Percentiles rank a stretch among this genome's conserved stretches.
phyloP scores from a whole-genome alignment of 192 early-diverging fungal species.

The Rhizoclosmatium globosum region DNA sequence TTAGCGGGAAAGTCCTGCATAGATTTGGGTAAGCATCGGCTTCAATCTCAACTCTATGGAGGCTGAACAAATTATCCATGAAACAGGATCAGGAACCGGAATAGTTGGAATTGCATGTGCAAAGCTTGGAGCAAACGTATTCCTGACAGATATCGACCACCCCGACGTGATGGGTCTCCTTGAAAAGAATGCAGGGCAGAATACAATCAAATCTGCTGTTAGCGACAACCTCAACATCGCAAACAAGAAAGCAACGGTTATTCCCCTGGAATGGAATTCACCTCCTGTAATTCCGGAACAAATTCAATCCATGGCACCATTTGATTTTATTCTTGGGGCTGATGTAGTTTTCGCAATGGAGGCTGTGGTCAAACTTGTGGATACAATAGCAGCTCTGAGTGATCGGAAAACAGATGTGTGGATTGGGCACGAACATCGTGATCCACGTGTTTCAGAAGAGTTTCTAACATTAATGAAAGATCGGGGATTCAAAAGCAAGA shows the following conservation, averaged over 20 bases:
- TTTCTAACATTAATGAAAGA: constrained; percentile 33
- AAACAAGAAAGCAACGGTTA: not conserved
- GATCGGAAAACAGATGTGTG: constrained; percentile 17
- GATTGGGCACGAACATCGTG: constrained; percentile 32
- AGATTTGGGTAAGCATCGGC: not conserved
- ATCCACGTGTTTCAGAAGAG: constrained; percentile 21
- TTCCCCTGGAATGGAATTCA: constrained; percentile 14
- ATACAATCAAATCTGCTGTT: not conserved
- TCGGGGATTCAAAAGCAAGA: constrained; percentile 21
- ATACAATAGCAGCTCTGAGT: constrained; percentile 26
- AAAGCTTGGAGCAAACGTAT: constrained; percentile 20
- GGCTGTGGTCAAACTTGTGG: constrained; percentile 22
- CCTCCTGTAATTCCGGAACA: constrained; percentile 16
- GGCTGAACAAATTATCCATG: too few relatives aligned
- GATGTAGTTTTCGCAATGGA: constrained; percentile 40
- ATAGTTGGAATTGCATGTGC: constrained; percentile 36
- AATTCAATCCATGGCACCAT: constrained; percentile 2
- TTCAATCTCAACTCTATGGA: too few relatives aligned
- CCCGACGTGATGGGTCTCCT: constrained; percentile 7
- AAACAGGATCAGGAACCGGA: constrained; percentile 29
- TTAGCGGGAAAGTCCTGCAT: constrained; percentile 22
- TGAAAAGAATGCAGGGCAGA: constrained; percentile 16
- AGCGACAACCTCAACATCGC: not conserved
- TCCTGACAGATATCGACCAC: constrained; percentile 34
- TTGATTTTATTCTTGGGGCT: constrained; percentile 36